These are phyloP conservation scores for Globisporangium carolinianum DNA, from an alignment of 352 stramenopile genomes.

Conservation along the genomic window DNA sequence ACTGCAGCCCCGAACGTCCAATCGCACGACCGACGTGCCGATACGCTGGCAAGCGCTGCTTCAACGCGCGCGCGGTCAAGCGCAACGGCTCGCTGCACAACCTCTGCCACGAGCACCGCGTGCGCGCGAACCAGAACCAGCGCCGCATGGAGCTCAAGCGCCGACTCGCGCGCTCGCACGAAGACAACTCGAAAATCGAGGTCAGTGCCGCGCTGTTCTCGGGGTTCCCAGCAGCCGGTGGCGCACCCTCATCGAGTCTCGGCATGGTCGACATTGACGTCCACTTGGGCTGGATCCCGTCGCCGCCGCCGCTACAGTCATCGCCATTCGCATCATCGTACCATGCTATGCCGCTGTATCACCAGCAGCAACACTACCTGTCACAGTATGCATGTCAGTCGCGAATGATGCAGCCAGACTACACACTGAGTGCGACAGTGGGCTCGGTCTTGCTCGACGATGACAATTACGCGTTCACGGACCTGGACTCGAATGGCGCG, in stretches of 20 bases:
- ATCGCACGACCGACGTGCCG: conserved; percentile 7
- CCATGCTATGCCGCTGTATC: background rate
- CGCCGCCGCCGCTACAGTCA: background rate
- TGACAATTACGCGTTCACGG: conserved; percentile 1
- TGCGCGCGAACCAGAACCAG: conserved; percentile 17
- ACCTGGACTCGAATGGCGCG: background rate
- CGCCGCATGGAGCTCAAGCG: conserved; percentile 16
- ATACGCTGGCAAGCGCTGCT: conserved; percentile 15
- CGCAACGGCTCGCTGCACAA: conserved; percentile 18
- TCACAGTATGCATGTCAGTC: background rate
- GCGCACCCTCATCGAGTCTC: background rate
- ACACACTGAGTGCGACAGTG: conserved; percentile 2
- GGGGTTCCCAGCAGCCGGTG: background rate
- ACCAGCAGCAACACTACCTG: background rate
- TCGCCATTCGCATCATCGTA: too few species aligned
- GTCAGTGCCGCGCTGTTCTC: background rate
- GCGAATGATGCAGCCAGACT: background rate
- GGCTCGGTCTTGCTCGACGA: background rate
- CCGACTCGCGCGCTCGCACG: background rate
- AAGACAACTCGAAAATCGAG: background rate
- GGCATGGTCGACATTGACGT: conserved; percentile 6
- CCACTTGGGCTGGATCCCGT: conserved; percentile 3
- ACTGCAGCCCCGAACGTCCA: too few species aligned
- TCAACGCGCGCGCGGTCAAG: conserved; percentile 13
- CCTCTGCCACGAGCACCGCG: conserved; percentile 18